Base-by-base conservation (phyloP, 1,284 basidiomycete genomes). In the Ceratobasidium sp. region DNA sequence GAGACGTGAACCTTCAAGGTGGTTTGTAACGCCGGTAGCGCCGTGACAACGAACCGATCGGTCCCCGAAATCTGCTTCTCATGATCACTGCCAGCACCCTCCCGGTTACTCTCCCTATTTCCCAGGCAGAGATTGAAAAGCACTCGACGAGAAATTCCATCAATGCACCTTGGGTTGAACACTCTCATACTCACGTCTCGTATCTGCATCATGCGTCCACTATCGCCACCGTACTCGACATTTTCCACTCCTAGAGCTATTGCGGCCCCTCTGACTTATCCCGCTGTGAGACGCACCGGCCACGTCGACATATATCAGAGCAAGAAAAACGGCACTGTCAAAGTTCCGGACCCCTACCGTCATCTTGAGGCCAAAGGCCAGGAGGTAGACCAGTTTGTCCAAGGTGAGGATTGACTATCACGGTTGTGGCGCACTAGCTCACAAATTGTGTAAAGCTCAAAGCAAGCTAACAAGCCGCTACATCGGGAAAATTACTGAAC, bases 261-360 rank as follows among this genome's bases (percentile, higher is more conserved):
- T 15, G 7, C 20, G 26, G 3, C 4, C 33, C 28, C 67, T 5
- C 39, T 55, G 0, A 73, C 80, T n/a, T 95, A 95, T 83, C 94
- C 94, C 0, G 72, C 84, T 10, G 88, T 91, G 44, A 89, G 89
- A 76, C 89, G 93, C 75, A 90, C 89, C 20, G 90, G 91, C 82
- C 90, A 92, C 82, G 86, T 91, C 72, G 93, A 94, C 84, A 85
- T 88, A 26, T 95, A 93, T 86, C 89, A 91, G 83, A 93, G 91
- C 84, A 89, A 89, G 81, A 84, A 85, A 63, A 85, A 87, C 42
- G 92, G 91, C 23, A 83, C 90, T 66, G 91, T 94, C 55, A 85
- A 85, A 61, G 90, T 95, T 0, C 83, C 86, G 3, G 92, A 95
- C 84, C 93, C 94, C 7, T 95, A 95, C 86, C 86, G 89, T 63